These are phyloP conservation scores for Epichloe uncinata DNA, from an alignment of 2,329 filamentous ascomycete genomes.

Conservation along the genomic window DNA sequence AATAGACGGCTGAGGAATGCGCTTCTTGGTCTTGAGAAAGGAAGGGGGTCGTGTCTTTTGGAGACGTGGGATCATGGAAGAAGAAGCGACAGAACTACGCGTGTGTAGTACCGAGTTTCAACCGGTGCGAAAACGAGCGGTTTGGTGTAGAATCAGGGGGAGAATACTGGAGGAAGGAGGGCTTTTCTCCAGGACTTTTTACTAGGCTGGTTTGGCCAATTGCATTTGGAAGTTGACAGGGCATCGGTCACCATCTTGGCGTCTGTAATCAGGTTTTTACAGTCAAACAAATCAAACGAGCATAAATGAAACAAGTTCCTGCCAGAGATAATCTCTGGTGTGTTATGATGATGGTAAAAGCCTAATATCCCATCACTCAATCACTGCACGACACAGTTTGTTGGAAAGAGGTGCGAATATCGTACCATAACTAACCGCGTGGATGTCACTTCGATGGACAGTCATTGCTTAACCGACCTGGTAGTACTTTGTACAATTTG, in stretches of 20 bases:
- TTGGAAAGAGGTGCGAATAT: too few species aligned
- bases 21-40: background rate
- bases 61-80: background rate
- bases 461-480: background rate
- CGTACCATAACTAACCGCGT: too few species aligned
- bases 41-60: background rate
- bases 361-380: too few species aligned
- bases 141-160: constrained; percentile 28
- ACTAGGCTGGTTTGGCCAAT: constrained; percentile 45
- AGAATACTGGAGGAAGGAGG: constrained; percentile 8
- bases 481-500: background rate
- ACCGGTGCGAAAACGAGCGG: constrained; percentile 4
- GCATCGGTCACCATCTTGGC: constrained; percentile 51
- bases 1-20: background rate
- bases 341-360: constrained; percentile 16
- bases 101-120: background rate
- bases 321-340: constrained; percentile 13
- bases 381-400: too few species aligned
- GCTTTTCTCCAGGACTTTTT: constrained; percentile 24
- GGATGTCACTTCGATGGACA: too few species aligned
- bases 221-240: constrained; percentile 51
- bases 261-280: constrained; percentile 55
- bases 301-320: constrained; percentile 19
- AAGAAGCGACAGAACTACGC: constrained; percentile 5
- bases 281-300: constrained; percentile 39